A percentile compares a stretch with the other conserved stretches of the same genome.
These are phyloP conservation scores for Tricholoma sp. DNA, from an alignment of 768 basidiomycete species.

Conservation along the genomic window DNA sequence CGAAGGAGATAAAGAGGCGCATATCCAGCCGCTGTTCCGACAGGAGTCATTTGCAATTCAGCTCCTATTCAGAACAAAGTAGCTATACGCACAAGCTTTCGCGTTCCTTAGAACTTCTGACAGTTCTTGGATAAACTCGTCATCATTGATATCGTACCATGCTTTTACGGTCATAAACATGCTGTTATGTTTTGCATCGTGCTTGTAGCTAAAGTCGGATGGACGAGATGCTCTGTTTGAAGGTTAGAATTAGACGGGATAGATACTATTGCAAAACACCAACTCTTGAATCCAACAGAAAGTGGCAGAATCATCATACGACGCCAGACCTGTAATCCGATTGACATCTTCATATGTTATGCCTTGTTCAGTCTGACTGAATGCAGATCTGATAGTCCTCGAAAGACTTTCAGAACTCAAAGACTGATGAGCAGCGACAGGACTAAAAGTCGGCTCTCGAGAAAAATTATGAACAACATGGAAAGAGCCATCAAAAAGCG, in stretches of 20 bases:
- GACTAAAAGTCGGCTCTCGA: conserved; percentile 36
- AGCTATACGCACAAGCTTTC: conserved; percentile 25
- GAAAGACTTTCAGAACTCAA: conserved; percentile 43
- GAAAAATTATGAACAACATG: conserved; percentile 54
- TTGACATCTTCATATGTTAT: conserved; percentile 48
- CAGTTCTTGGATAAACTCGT: conserved; percentile 30
- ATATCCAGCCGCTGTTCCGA: conserved; percentile 30
- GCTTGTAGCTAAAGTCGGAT: conserved; percentile 77
- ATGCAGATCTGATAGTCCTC: conserved; percentile 42
- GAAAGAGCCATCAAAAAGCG: conserved; percentile 68
- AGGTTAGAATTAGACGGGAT: not conserved
- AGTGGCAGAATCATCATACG: conserved; percentile 50
- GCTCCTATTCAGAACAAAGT: not conserved
- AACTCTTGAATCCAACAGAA: conserved; percentile 76
- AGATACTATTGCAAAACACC: conserved; percentile 17
- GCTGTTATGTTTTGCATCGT: conserved; percentile 60
- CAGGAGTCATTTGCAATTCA: not conserved
- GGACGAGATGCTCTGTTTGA: conserved; percentile 49
- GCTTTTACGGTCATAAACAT: conserved; percentile 54
- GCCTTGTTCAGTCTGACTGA: conserved; percentile 40
- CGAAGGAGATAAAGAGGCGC: conserved; percentile 49
- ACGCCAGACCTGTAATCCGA: conserved; percentile 52
- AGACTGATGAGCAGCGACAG: conserved; percentile 15
- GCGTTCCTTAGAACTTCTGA: conserved; percentile 20
- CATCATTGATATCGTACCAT: conserved; percentile 38